Evolutionary conservation across 2,329 filamentous ascomycete genomes (phyloP).

Genomic region (Penicillium aurantiogriseum): DNA sequence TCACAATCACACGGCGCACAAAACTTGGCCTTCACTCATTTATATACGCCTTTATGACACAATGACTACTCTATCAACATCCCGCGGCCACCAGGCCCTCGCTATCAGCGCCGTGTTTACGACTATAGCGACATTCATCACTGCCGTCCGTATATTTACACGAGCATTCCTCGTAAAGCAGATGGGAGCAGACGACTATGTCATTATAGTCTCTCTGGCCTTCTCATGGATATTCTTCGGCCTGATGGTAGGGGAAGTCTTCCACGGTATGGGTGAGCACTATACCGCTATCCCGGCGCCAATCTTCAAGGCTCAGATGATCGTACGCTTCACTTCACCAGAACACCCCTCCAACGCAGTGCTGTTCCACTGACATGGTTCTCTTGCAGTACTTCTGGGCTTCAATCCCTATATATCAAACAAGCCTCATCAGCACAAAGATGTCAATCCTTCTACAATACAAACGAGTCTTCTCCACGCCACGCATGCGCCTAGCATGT

Average conservation of each 20-base stretch:
- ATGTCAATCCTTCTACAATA: slow-evolving; percentile 39
- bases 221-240: slow-evolving; percentile 35
- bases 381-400: slow-evolving; percentile 31
- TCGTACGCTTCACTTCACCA: slow-evolving; percentile 15
- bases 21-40: neutral
- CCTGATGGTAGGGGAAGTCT: slow-evolving; percentile 30
- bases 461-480: slow-evolving; percentile 34
- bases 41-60: slow-evolving; percentile 11
- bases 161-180: slow-evolving; percentile 35
- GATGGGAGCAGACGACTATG: slow-evolving; percentile 39
- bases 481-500: slow-evolving; percentile 33
- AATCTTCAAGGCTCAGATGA: slow-evolving; percentile 27
- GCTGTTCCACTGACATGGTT: neutral
- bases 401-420: slow-evolving; percentile 35
- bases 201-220: slow-evolving; percentile 34
- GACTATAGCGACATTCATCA: slow-evolving; percentile 32
- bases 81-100: slow-evolving; percentile 29
- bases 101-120: slow-evolving; percentile 32
- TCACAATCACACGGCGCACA: neutral
- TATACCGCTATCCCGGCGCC: slow-evolving; percentile 18
- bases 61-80: slow-evolving; percentile 28
- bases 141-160: slow-evolving; percentile 44
- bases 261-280: slow-evolving; percentile 32
- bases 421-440: slow-evolving; percentile 35
- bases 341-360: neutral